Conservation (phyloP, 305 asterid species). For the Plantago rigida region DNA sequence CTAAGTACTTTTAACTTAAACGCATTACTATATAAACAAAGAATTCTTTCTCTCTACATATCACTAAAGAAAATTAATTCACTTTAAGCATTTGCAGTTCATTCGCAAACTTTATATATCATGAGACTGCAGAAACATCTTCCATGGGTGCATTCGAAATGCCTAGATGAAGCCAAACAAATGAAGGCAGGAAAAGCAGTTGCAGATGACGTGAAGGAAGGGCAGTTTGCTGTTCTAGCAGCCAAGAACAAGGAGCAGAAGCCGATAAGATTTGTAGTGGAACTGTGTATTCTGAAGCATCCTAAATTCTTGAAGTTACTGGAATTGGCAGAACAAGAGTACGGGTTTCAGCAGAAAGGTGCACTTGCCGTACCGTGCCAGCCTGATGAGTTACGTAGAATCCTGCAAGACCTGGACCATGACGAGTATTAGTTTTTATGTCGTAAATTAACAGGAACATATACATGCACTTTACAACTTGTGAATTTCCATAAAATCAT, state of each 20-base stretch:
- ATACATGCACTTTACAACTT: no score
- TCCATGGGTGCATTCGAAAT: conserved; percentile 15
- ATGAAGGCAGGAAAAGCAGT: conserved; percentile 13
- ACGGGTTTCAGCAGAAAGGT: conserved; percentile 34
- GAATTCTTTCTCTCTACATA: conserved; percentile 24
- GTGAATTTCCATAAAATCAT: no score
- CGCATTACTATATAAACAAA: conserved; percentile 16
- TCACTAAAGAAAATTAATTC: background rate
- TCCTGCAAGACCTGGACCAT: conserved; percentile 8
- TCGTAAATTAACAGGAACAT: no score
- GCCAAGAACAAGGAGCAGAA: conserved; percentile 33
- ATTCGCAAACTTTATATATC: conserved; percentile 28
- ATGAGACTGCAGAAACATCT: conserved; percentile 28
- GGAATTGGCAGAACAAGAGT: conserved; percentile 51
- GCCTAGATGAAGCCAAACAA: conserved; percentile 7
- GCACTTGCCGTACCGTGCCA: conserved; percentile 7
- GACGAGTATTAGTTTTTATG: no score
- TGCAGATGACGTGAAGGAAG: conserved; percentile 46
- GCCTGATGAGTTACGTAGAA: background rate
- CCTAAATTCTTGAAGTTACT: conserved; percentile 49
- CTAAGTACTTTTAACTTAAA: background rate
- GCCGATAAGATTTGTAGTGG: conserved; percentile 45
- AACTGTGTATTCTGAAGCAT: conserved; percentile 35
- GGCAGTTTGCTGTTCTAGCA: conserved; percentile 44
- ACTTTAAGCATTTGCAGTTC: background rate